phyloP scores from a whole-genome alignment of 495 filamentous ascomycete species.

The Cercophora sp. region DNA sequence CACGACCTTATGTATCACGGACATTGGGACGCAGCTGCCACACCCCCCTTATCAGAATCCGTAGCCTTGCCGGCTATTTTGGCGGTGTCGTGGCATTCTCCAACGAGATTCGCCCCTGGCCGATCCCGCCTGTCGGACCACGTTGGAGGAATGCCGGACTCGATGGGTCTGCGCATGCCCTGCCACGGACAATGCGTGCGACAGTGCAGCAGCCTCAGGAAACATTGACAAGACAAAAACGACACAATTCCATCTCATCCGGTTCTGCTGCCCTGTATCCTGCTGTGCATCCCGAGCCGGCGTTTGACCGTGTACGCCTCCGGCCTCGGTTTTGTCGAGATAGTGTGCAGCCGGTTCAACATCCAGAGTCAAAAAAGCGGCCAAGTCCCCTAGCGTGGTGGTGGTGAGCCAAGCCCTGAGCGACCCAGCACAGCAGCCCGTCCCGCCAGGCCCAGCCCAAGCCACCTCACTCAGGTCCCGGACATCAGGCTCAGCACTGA shows the following conservation, averaged over 20 bases:
- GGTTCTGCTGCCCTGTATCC: too few species aligned
- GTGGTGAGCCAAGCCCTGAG: too few species aligned
- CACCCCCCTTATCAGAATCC: too few species aligned
- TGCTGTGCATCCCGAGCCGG: too few species aligned
- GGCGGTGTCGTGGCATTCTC: background rate
- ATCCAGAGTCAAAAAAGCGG: too few species aligned
- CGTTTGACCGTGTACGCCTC: too few species aligned
- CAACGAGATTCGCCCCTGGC: constrained; percentile 2
- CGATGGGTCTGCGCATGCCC: constrained; percentile 6
- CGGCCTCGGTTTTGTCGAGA: too few species aligned
- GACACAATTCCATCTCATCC: too few species aligned
- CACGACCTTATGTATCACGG: background rate
- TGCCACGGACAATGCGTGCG: constrained; percentile 30
- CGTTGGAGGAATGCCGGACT: constrained; percentile 47
- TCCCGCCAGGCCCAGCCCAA: background rate
- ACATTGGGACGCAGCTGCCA: too few species aligned
- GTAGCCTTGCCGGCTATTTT: constrained; percentile 11
- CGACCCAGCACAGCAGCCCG: background rate
- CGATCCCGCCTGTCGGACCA: constrained; percentile 35
- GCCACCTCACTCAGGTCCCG: background rate
- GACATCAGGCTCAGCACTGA: background rate
- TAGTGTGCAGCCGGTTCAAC: too few species aligned
- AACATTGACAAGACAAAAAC: too few species aligned
- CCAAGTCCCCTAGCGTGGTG: too few species aligned
- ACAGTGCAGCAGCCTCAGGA: background rate